These are phyloP conservation scores for Chrysophaeum taylorii DNA, from an alignment of 352 stramenopile species.

Conservation along the genomic window DNA sequence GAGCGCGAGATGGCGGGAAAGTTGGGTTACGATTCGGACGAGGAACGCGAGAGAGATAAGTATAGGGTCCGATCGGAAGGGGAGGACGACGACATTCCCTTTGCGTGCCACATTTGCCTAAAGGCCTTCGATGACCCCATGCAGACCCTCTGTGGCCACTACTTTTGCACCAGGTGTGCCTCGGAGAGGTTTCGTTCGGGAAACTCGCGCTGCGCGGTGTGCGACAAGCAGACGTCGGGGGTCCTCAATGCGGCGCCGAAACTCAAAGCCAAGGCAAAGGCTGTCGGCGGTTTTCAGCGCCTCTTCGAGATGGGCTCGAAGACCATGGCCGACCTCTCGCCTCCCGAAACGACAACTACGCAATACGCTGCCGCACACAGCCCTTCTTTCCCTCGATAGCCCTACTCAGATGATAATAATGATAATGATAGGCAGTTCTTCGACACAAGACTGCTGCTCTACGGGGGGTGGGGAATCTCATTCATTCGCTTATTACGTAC, in stretches of 20 bases:
- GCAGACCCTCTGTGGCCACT: conserved; percentile 85
- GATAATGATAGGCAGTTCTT: no score
- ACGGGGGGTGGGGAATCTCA: no score
- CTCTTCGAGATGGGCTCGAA: conserved; percentile 10
- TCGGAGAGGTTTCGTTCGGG: conserved; percentile 60
- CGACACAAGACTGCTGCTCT: no score
- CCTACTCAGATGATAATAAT: no score
- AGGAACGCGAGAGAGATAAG: conserved; percentile 11
- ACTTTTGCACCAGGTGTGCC: conserved; percentile 87
- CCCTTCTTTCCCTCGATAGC: no score
- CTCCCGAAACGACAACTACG: no score
- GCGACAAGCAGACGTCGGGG: conserved; percentile 80
- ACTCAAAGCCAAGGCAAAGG: conserved; percentile 39
- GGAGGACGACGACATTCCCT: conserved; percentile 56
- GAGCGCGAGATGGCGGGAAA: conserved; percentile 54
- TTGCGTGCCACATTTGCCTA: conserved; percentile 90
- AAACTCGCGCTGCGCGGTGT: conserved; percentile 75
- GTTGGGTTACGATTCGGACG: conserved; percentile 23
- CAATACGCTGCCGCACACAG: no score
- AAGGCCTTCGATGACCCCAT: conserved; percentile 79
- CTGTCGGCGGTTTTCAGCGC: conserved; percentile 7
- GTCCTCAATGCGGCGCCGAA: conserved; percentile 76
- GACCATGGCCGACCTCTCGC: no score
- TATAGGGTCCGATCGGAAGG: conserved; percentile 10
- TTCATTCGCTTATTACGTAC: no score